Conservation (phyloP, 345 rosid genomes). For the Lumnitzera racemosa region DNA sequence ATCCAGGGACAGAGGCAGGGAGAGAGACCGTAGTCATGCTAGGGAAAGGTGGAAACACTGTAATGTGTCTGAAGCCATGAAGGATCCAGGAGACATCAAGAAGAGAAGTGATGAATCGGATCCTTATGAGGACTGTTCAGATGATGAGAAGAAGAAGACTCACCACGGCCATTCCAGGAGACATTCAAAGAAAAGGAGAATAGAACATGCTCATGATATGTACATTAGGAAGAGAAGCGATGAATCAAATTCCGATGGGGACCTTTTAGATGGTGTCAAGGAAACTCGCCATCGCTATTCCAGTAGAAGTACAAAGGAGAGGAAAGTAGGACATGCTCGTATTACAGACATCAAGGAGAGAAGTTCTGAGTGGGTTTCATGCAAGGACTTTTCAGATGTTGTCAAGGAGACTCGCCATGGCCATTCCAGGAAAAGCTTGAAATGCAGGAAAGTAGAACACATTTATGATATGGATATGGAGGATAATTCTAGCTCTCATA, state of each 20-base stretch:
- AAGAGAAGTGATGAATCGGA: constrained; percentile 9
- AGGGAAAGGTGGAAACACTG: constrained; percentile 25
- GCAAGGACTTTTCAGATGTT: not conserved
- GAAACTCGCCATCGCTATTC: not conserved
- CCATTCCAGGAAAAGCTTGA: not conserved
- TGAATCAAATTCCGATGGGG: constrained; percentile 2
- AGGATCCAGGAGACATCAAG: constrained; percentile 13
- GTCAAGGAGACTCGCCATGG: constrained; percentile 1
- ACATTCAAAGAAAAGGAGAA: not conserved
- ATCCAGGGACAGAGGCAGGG: constrained; percentile 14
- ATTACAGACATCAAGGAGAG: constrained; percentile 3
- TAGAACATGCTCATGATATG: not conserved
- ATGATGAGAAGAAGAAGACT: constrained; percentile 11
- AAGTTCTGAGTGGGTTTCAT: not conserved
- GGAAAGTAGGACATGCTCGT: not conserved
- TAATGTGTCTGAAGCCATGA: constrained; percentile 14
- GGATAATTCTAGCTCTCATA: not conserved
- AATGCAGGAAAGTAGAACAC: not conserved
- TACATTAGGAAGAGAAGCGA: constrained; percentile 6
- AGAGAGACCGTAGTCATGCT: constrained; percentile 12
- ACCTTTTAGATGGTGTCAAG: not conserved
- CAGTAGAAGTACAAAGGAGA: not conserved
- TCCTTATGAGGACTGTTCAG: constrained; percentile 10
- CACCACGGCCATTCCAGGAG: not conserved
- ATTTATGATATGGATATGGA: not conserved